These are phyloP conservation scores for Ceratocystis colombiana DNA, from an alignment of 2,329 filamentous ascomycete genomes.

Conservation along the genomic window DNA sequence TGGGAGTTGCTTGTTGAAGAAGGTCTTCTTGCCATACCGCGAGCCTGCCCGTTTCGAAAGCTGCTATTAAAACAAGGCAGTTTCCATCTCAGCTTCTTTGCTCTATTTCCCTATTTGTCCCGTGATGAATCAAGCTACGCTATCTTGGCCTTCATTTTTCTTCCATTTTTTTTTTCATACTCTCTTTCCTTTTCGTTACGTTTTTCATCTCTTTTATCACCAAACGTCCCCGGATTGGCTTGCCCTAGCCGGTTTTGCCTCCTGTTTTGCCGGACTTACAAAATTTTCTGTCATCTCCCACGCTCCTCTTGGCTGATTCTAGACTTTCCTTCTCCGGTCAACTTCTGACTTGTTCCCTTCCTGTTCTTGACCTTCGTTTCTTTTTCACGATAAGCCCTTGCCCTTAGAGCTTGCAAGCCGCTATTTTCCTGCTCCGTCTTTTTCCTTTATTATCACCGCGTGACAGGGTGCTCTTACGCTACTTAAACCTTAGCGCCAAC, in stretches of 20 bases:
- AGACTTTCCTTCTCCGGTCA: constrained; percentile 1
- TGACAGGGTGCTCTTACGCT: constrained; percentile 2
- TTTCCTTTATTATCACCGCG: constrained; percentile 13
- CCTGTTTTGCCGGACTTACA: background rate
- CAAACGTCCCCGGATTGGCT: background rate
- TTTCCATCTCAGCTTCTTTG: constrained; percentile 1
- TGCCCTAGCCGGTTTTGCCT: background rate
- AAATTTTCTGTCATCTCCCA: constrained; percentile 10
- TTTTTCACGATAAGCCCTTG: constrained; percentile 8
- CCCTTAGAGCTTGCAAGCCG: background rate
- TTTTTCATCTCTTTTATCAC: background rate
- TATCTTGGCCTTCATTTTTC: background rate
- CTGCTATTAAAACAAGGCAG: background rate
- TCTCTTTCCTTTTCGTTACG: background rate
- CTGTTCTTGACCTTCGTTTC: background rate
- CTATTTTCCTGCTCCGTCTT: constrained; percentile 6
- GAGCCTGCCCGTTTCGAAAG: background rate
- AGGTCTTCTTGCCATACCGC: background rate
- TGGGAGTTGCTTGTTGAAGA: background rate
- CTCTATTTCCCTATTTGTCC: background rate
- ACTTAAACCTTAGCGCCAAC: constrained; percentile 9
- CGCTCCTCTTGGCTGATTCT: background rate
- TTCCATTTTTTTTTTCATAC: background rate
- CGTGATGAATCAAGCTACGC: too few species aligned
- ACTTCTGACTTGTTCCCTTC: constrained; percentile 6